A percentile compares a stretch with the other conserved stretches of the same genome.
These are phyloP conservation scores for Pestalotiopsis sp. DNA, from an alignment of 2,329 filamentous ascomycete genomes.

Conservation along the genomic window DNA sequence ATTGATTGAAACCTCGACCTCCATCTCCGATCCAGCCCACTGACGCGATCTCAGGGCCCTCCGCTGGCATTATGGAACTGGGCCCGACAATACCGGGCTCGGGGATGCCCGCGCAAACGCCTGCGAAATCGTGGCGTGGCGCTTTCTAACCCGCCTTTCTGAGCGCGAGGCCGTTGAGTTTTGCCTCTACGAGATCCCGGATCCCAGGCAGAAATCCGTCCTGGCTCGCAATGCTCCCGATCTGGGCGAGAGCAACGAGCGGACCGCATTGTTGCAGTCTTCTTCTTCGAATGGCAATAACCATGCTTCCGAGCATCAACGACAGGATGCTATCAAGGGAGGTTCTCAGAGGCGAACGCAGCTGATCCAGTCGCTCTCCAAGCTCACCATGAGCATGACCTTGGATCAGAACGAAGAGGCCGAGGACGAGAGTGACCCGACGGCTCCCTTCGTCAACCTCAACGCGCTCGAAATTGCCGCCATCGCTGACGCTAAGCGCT, in stretches of 20 bases:
- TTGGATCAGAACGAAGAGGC: conserved; percentile 43
- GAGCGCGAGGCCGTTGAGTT: conserved; percentile 76
- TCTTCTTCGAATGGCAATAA: conserved; percentile 15
- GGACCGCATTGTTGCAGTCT: conserved; percentile 47
- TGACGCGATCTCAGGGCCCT: conserved; percentile 56
- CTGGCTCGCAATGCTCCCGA: conserved; percentile 28
- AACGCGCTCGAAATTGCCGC: conserved; percentile 82
- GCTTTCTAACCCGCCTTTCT: conserved; percentile 71
- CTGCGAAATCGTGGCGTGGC: conserved; percentile 82
- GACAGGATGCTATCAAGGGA: conserved; percentile 29
- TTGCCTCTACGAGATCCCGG: conserved; percentile 73
- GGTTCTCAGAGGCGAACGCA: conserved; percentile 51
- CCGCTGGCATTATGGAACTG: conserved; percentile 73
- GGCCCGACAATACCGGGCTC: conserved; percentile 66
- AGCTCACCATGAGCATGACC: conserved; percentile 53
- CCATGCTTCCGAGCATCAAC: conserved; percentile 18
- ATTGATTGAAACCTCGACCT: neutral
- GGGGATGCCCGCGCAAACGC: conserved; percentile 71
- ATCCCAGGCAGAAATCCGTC: conserved; percentile 20
- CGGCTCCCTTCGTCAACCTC: conserved; percentile 73
- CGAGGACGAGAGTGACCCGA: conserved; percentile 63
- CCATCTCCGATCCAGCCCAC: neutral
- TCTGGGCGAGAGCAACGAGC: conserved; percentile 49
- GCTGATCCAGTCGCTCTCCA: conserved; percentile 57
- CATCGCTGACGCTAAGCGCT: conserved; percentile 72